Conservation (phyloP, 306 rosid genomes). For the Trichosanthes truncata region DNA sequence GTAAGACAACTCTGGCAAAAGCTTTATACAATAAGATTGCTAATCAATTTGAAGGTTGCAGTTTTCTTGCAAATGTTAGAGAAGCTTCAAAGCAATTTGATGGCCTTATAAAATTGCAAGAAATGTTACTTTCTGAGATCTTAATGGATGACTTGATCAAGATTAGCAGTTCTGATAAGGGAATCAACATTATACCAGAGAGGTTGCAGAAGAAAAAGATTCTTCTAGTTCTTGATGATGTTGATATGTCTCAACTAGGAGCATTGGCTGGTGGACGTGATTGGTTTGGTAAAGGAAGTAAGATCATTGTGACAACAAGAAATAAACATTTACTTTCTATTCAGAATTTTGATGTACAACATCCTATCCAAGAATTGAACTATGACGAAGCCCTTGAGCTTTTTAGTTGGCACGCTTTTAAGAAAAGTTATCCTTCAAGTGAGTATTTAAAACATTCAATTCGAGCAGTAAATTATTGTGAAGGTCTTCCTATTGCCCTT, state of each 20-base stretch:
- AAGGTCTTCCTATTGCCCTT: too few relatives aligned
- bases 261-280: not conserved
- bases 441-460: too few relatives aligned
- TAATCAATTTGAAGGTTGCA: not conserved
- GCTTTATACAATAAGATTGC: conserved; percentile 11
- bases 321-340: not conserved
- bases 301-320: conserved; percentile 18
- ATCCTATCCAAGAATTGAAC: not conserved
- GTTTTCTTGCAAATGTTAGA: not conserved
- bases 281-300: conserved; percentile 16
- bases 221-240: conserved; percentile 8
- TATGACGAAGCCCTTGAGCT: conserved; percentile 4
- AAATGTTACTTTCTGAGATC: conserved; percentile 5
- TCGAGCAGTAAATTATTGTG: too few relatives aligned
- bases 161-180: not conserved
- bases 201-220: not conserved
- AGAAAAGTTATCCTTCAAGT: not conserved
- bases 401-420: conserved; percentile 21
- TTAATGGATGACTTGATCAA: not conserved
- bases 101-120: not conserved
- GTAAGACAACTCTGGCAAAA: conserved; percentile 15
- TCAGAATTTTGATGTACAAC: not conserved
- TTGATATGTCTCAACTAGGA: not conserved
- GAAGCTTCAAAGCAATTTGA: not conserved
- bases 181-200: not conserved